These are phyloP conservation scores for Penicillium simplicissimum DNA, from an alignment of 495 filamentous ascomycete genomes.

Conservation along the genomic window DNA sequence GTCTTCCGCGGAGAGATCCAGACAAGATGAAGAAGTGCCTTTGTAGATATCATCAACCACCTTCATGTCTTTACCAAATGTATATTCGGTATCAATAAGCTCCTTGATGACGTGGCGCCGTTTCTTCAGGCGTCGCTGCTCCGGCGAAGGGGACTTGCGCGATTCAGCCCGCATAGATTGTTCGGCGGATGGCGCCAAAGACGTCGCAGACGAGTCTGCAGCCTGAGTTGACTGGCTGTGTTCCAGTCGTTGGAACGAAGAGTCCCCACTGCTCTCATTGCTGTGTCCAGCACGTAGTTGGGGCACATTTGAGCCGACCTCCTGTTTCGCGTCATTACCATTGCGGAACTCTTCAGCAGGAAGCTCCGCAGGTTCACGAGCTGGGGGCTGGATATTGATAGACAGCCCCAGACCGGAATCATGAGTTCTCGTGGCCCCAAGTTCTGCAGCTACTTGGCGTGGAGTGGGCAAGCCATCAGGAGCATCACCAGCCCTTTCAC, in stretches of 20 bases:
- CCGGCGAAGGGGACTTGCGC: conserved; percentile 50
- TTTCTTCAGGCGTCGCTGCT: conserved; percentile 59
- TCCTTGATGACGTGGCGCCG: conserved; percentile 83
- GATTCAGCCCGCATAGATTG: conserved; percentile 27
- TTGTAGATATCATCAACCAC: conserved; percentile 96
- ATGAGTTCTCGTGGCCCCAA: conserved; percentile 11
- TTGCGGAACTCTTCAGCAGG: conserved; percentile 2
- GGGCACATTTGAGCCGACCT: conserved; percentile 33
- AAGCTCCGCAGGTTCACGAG: conserved; percentile 7
- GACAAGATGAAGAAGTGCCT: conserved; percentile 81
- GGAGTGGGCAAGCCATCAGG: conserved; percentile 29
- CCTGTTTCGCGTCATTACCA: neutral
- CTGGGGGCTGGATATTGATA: conserved; percentile 32
- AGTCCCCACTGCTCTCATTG: conserved; percentile 47
- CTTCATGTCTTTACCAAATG: conserved; percentile 89
- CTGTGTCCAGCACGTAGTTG: conserved; percentile 62
- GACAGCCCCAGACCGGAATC: conserved; percentile 39
- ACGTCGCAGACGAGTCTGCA: conserved; percentile 44
- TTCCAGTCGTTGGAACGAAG: conserved; percentile 39
- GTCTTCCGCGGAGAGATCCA: conserved; percentile 77
- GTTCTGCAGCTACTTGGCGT: conserved; percentile 17
- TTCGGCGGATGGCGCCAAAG: conserved; percentile 36
- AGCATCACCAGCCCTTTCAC: conserved; percentile 15
- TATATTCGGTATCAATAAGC: conserved; percentile 85
- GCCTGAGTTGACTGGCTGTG: conserved; percentile 39